Base-by-base conservation (phyloP, 768 basidiomycete species). In the Leccinum disarticulatum region DNA sequence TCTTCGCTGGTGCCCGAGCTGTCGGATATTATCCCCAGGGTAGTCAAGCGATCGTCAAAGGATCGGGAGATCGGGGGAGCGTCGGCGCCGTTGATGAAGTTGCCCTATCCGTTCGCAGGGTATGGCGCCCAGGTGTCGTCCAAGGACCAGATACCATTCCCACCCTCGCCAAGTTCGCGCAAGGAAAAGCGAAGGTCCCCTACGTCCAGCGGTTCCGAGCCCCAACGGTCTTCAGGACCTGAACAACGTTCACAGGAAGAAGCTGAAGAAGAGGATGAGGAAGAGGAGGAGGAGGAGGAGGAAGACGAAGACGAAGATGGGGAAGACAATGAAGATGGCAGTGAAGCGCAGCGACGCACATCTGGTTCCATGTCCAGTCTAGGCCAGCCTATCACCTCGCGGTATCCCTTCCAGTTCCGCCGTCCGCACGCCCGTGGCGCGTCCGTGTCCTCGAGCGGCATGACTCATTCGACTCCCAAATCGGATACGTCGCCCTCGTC, bases 281-380 rank as follows among this genome's bases (percentile, higher is more conserved):
- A 41, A 9, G 38, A 41, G n/a, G 38, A 41, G 1, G 38, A 41
- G 6, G 52, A 57, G 0, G 64, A 49, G 0, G 64, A 55, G 0
- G 64, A 78, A 0, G 77, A 78, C 0, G 79, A 75, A 1, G 81
- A 77, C 4, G 76, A 69, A 13, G 75, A 63, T 2, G 74, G 66
- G 14, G 76, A 71, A 25, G 78, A 75, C 25, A 62, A 43, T 5
- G 75, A 72, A 46, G 76, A 75, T 47, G 77, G 76, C 54, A 81
- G 80, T 49, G 79, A 78, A 46, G 86, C 87, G 0, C 82, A 85
- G 4, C 84, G 83, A 46, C 80, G 86, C 17, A 87, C 84, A 5
- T 91, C 90, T 0, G 89, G 85, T 19, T 93, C 92, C 8, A 86
- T 94, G 86, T 93, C 91, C 3, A 90, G 88, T 61, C 81, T 94